Evolutionary conservation across 306 rosid genomes (phyloP).

Genomic region (Quercus parvula): DNA sequence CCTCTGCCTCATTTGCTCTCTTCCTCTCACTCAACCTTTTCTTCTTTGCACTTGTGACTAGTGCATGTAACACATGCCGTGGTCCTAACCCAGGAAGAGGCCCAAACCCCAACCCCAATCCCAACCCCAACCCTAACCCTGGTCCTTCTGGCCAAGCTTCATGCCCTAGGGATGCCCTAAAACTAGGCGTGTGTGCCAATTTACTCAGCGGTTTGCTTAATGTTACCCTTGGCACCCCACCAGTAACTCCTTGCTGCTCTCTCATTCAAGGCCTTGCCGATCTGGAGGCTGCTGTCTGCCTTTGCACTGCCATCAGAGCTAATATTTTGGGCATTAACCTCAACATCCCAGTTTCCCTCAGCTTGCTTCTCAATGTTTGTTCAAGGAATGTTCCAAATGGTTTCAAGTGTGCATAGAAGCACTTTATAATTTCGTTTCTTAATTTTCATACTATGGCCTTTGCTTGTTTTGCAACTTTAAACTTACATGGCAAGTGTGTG

Average conservation of each 20-base stretch:
- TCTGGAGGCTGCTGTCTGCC: conserved; percentile 72
- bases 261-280: conserved; percentile 67
- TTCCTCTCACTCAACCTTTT: conserved; percentile 64
- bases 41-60: conserved; percentile 57
- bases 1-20: conserved; percentile 50
- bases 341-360: conserved; percentile 61
- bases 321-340: conserved; percentile 62
- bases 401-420: conserved; percentile 48
- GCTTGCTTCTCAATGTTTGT: conserved; percentile 73
- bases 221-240: conserved; percentile 49
- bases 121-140: not conserved
- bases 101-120: conserved; percentile 25
- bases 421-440: not conserved
- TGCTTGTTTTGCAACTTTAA: not conserved
- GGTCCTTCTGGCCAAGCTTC: not conserved
- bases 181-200: conserved; percentile 60
- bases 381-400: conserved; percentile 28
- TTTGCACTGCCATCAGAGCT: conserved; percentile 75
- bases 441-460: not conserved
- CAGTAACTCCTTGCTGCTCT: conserved; percentile 61
- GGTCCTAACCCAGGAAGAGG: not conserved
- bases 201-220: conserved; percentile 55
- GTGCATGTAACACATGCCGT: conserved; percentile 45
- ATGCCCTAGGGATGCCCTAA: conserved; percentile 68
- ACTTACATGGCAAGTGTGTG: not conserved